Base-by-base conservation (phyloP, 2,329 filamentous ascomycete species). In the Pestalotiopsis sp. region DNA sequence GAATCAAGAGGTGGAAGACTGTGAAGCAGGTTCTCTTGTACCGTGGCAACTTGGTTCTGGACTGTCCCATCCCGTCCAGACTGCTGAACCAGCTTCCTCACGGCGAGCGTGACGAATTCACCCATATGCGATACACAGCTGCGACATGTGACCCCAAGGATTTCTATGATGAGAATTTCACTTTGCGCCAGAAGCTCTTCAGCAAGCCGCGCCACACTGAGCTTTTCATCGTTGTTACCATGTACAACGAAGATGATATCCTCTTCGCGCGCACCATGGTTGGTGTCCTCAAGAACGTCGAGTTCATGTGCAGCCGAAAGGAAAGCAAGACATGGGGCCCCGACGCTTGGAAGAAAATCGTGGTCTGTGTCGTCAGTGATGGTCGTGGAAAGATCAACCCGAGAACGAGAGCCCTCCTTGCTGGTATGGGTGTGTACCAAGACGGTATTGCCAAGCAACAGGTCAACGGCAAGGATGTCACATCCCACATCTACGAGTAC, bases 181-280 rank as follows among this genome's bases (percentile, higher is more conserved):
- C 97, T 78, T 83, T 99, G 75, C 92, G 96, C 67, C 96, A 98
- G 80, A 93, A 93, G 77, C 94, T 98, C 70, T 94, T 94, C 60
- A 88, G 85, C 68, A 97, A 93, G 0, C 85, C 91, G 36, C 90
- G 96, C 71, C 95, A 98, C 80, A 98, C 95, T 0, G 96, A 99
- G 81, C 84, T 99, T 7, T 96, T 98, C 79, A 97, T 98, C 75
- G 95, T 95, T 45, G 90, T 98, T 66, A 98, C 95, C 69, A 98
- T 98, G 95, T 99, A 99, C 84, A 99, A 99, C 78, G 96, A 99
- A 78, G 95, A 99, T 79, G 96, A 99, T 75, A 91, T 98, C 73
- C 85, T 98, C 77, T 99, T 99, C 75, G 98, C 96, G 6, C 90
- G 96, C 61, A 99, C 96, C 0, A 98, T 99, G 95, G 94, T 98